Base-by-base conservation (phyloP, 495 filamentous ascomycete species). In the Neohortaea acidophila region DNA sequence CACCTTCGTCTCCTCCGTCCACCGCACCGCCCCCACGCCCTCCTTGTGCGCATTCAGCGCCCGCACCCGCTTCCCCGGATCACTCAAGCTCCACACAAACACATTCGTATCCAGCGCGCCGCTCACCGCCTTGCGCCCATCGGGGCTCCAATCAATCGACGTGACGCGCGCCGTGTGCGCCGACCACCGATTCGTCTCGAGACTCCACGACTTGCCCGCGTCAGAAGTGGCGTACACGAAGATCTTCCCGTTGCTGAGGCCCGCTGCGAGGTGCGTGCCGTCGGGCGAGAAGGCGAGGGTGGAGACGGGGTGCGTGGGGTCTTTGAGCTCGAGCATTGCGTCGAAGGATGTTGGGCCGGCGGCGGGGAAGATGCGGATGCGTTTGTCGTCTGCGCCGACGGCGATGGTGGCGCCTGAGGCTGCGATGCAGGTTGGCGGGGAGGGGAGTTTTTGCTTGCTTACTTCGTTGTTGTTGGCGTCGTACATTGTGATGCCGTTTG, bases 1-100 rank as follows among this genome's bases (percentile, higher is more conserved):
- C 21, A 94, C 68, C 59, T 69, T 81, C n/a, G 62, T 64, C 17
- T 64, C 72, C 6, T 70, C 70, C 13, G 81, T 68, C 91, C 89
- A 97, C 7, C 64, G 70, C 4, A 96, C 85, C 3, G 80, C 85
- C 49, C 79, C 81, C 6, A 97, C 83, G 2, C 89, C 89, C 41
- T 94, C 89, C 62, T 94, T 93, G 57, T 97, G 89, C 32, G 86
- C 84, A 54, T 91, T 84, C 20, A 68, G 56, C 25, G 73, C 72
- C 57, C 83, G 84, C 36, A 87, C 62, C 52, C 86, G 70, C 52
- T 75, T 77, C 19, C 81, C 84, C 0, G 84, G 87, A 44, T 81
- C 79, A 31, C 71, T 65, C 45, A 94, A 60, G 56, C 83, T 92
- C 85, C 89, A 97, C 21, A 92, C 76, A 51, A 80, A 81, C 28